Base-by-base conservation (phyloP, 2,329 filamentous ascomycete genomes). In the Zymoseptoria brevis region DNA sequence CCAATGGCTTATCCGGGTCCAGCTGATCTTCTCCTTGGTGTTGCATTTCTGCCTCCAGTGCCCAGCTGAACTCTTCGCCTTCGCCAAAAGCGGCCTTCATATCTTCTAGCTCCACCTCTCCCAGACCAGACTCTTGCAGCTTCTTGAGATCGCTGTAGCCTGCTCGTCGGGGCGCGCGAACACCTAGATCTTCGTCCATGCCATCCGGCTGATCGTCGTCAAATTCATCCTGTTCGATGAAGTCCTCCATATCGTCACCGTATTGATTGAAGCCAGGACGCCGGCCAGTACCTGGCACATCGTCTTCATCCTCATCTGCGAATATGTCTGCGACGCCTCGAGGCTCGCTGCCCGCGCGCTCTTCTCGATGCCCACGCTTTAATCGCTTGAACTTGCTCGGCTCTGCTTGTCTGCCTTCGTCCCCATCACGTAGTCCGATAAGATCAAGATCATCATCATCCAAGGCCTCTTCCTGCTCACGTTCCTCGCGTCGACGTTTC, bases 61-160 rank as follows among this genome's bases (percentile, higher is more conserved):
- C 94, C 86, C 95, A 99, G 67, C 92, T 87, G 71, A 97, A 99
- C 71, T 99, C 94, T 64, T 90, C 90, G 58, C 94, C 93, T 71
- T 96, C 90, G 62, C 94, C 94, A 68, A 99, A 99, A 45, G 96
- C 96, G 58, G 87, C 88, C 67, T 94, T 88, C 88, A 97, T 96
- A 71, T 97, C 94, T 72, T 97, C 93, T 41, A 97, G 81, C 3
- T 92, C 89, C 68, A 92, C 90, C 73, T 96, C 92, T 71, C 96
- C 92, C 21, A 99, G 82, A 1, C 92, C 91, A 50, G 70, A 71
- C 24, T 73, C 66, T 57, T 72, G 68, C 5, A 89, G 84, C 8
- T 87, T 88, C 71, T 96, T 90, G 24, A 92, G 83, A 29, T 84
- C 82, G 50, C 84, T 81, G 63, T 84, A 81, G 24, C 87, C 85